Evolutionary conservation across 305 asterid genomes (phyloP).

Genomic region (Fraxinus floribunda): DNA sequence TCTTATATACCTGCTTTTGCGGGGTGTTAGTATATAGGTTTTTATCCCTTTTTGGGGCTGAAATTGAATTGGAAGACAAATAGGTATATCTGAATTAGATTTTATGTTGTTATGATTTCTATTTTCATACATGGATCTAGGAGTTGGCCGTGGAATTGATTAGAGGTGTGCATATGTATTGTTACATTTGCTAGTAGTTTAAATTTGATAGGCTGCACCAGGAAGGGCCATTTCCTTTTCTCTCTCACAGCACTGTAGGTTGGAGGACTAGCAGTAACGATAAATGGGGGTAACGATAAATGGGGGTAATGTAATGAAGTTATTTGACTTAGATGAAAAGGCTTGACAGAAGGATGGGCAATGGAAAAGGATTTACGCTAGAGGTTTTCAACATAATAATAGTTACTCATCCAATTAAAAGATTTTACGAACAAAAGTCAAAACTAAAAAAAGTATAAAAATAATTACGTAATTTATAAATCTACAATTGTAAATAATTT

Average conservation of each 20-base stretch:
- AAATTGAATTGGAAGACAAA: constrained; percentile 9
- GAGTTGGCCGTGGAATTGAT: neutral
- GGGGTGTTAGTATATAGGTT: neutral
- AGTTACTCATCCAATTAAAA: neutral
- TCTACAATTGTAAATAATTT: neutral
- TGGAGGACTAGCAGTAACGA: neutral
- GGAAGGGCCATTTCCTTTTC: neutral
- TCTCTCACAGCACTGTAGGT: neutral
- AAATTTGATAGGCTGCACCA: neutral
- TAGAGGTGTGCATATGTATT: constrained; percentile 9
- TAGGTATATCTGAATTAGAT: neutral
- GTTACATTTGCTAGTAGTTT: neutral
- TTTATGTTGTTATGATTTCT: constrained; percentile 1
- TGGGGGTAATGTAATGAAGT: neutral
- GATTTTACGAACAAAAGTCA: neutral
- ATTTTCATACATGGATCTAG: neutral
- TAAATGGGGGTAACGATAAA: neutral
- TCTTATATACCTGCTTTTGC: neutral
- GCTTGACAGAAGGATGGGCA: neutral
- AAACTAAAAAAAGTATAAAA: neutral
- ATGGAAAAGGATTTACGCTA: neutral
- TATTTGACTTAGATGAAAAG: constrained; percentile 1
- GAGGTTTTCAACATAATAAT: neutral
- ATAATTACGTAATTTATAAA: neutral
- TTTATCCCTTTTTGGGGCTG: neutral